These are phyloP conservation scores for Tardiomyces blankii DNA, from an alignment of 1,139 yeast species.

Conservation along the genomic window DNA sequence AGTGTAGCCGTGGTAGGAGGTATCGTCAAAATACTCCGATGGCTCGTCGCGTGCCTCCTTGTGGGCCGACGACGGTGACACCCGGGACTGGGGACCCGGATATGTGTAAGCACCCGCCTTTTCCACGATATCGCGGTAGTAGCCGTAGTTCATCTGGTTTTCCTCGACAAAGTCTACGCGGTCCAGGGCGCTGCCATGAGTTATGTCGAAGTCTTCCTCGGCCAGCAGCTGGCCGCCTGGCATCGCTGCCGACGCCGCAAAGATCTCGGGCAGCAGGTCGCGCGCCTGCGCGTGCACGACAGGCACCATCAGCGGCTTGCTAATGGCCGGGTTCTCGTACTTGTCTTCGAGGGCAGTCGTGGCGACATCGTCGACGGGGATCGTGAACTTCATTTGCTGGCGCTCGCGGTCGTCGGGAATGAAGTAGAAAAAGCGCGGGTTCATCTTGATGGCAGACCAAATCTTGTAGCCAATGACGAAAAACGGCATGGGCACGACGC, in stretches of 20 bases:
- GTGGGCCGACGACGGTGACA: too few relatives aligned
- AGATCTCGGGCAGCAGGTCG: not conserved
- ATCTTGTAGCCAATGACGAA: constrained; percentile 24
- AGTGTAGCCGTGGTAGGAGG: too few relatives aligned
- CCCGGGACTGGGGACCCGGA: too few relatives aligned
- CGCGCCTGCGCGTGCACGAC: not conserved
- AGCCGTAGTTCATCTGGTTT: too few relatives aligned
- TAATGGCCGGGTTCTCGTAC: constrained; percentile 6
- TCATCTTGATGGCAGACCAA: constrained; percentile 11
- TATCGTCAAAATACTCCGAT: too few relatives aligned
- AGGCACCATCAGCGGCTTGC: constrained; percentile 3
- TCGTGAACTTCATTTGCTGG: constrained; percentile 8
- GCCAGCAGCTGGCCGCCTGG: too few relatives aligned
- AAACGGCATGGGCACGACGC: constrained; percentile 23
- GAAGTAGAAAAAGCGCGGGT: constrained; percentile 21
- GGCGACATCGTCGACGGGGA: constrained; percentile 2
- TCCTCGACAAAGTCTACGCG: too few relatives aligned
- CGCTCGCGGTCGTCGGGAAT: constrained; percentile 18
- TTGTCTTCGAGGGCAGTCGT: constrained; percentile 2
- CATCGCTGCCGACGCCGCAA: not conserved
- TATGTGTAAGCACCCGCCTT: too few relatives aligned
- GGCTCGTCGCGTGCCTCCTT: too few relatives aligned
- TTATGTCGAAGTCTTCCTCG: too few relatives aligned
- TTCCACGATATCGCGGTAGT: too few relatives aligned
- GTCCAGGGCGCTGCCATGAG: too few relatives aligned